Evolutionary conservation across 1,284 basidiomycete species (phyloP).

Genomic region (Ganoderma lucidum): DNA sequence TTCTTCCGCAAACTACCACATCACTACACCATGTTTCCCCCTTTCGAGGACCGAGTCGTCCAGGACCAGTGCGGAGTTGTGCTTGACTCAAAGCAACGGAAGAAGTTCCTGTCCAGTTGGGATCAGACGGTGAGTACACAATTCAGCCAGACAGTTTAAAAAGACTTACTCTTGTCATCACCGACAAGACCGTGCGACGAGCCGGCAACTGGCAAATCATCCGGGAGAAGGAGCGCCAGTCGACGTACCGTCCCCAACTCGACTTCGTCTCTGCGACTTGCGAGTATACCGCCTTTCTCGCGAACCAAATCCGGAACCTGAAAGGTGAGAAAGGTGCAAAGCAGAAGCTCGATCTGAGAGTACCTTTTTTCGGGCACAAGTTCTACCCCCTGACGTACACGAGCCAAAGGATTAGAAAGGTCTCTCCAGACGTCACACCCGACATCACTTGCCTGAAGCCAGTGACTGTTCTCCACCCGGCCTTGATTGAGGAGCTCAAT

Average conservation of each 20-base stretch:
- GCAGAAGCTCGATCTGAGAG: background rate
- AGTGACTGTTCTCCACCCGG: constrained; percentile 28
- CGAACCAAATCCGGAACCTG: background rate
- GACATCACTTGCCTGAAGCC: constrained; percentile 26
- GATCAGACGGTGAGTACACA: too few relatives aligned
- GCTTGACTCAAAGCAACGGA: background rate
- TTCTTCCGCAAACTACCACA: too few relatives aligned
- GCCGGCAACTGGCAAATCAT: background rate
- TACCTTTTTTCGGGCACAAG: background rate
- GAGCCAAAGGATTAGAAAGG: background rate
- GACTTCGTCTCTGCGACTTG: background rate
- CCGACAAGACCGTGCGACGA: background rate
- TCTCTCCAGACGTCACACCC: background rate
- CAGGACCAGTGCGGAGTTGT: background rate
- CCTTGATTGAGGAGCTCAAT: constrained; percentile 1
- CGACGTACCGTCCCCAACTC: background rate
- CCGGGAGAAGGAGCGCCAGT: background rate
- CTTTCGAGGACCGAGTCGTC: background rate
- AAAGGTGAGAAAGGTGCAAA: background rate
- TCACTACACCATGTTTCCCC: background rate
- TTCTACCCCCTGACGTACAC: background rate
- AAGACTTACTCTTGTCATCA: background rate
- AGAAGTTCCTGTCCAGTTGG: background rate
- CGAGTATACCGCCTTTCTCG: background rate
- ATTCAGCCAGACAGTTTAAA: background rate